Base-by-base conservation (phyloP, 2,329 filamentous ascomycete genomes). In the Xylaria sp. region DNA sequence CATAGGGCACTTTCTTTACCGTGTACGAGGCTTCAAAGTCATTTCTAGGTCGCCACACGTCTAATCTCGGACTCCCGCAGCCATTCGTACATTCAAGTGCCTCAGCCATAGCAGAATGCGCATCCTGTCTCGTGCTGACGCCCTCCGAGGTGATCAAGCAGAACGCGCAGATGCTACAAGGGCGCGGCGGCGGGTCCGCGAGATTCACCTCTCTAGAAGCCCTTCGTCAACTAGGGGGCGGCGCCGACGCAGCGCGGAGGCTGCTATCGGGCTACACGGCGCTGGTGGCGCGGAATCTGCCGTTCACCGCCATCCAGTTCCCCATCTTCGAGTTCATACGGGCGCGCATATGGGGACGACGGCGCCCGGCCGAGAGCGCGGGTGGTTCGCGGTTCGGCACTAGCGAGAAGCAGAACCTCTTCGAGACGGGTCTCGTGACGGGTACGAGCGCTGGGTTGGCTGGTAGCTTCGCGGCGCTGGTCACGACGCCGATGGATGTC, bases 61-160 rank as follows among this genome's bases (percentile, higher is more conserved):
- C 87, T 2, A 82, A 83, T 0, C 77, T 80, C 68, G 73, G 76
- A 69, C 70, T 94, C 0, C 92, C 93, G 0, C 84, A 88, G 60
- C 89, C 93, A 0, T 73, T 94, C 10, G 87, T 94, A 65, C 91
- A 97, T 78, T 87, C 92, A 6, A 81, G 87, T 2, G 91, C 94
- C 13, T 97, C 93, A 1, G 91, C 90, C 1, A 82, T 89, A 18
- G 94, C 91, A 1, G 94, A 98, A 81, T 87, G 94, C 74, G 92
- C 94, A 2, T 94, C 93, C 5, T 97, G 94, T 78, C 85, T 94
- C 23, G 92, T 97, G 70, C 87, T 97, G 44, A 95, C 94, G 0
- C 94, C 94, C 0, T 93, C 94, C 15, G 94, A 97, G 79, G 93
- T 97, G 8, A 88, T 97, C 72, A 97, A 98, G 82, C 94, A 97